These are phyloP conservation scores for Penicillium steckii DNA, from an alignment of 495 filamentous ascomycete species.

Conservation along the genomic window DNA sequence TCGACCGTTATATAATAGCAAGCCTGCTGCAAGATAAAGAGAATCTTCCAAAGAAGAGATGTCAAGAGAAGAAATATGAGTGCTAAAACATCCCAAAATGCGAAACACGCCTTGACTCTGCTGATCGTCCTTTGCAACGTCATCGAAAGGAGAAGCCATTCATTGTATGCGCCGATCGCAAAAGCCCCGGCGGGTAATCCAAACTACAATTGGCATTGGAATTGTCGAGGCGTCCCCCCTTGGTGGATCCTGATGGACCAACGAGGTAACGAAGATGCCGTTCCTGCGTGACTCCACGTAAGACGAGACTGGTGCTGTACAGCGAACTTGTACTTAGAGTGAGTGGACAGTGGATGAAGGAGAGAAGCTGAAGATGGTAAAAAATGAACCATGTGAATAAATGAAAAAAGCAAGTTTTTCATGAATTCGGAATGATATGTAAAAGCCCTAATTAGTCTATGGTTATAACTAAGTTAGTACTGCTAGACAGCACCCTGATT, in stretches of 20 bases:
- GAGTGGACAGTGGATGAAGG: too few relatives aligned
- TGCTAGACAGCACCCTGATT: too few relatives aligned
- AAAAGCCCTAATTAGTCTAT: too few relatives aligned
- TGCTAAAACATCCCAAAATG: background rate
- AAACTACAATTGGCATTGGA: background rate
- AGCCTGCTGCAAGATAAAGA: background rate
- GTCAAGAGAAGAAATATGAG: background rate
- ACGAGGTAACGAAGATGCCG: background rate
- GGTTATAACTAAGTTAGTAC: too few relatives aligned
- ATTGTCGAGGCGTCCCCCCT: background rate
- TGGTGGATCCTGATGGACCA: background rate
- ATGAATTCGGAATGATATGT: too few relatives aligned
- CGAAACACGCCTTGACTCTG: slow-evolving; percentile 1
- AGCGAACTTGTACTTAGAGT: too few relatives aligned
- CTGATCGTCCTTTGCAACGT: slow-evolving; percentile 5
- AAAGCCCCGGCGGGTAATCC: background rate
- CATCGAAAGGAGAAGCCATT: slow-evolving; percentile 2
- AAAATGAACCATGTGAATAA: too few relatives aligned
- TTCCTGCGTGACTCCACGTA: slow-evolving; percentile 4
- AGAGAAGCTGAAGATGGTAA: too few relatives aligned
- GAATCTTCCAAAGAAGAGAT: background rate
- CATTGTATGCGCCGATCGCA: background rate
- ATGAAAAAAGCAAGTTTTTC: too few relatives aligned
- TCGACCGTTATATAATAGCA: background rate
- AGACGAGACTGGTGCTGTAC: too few relatives aligned